Evolutionary conservation across 768 basidiomycete species (phyloP).

Genomic region (Pleurotus sapidus): DNA sequence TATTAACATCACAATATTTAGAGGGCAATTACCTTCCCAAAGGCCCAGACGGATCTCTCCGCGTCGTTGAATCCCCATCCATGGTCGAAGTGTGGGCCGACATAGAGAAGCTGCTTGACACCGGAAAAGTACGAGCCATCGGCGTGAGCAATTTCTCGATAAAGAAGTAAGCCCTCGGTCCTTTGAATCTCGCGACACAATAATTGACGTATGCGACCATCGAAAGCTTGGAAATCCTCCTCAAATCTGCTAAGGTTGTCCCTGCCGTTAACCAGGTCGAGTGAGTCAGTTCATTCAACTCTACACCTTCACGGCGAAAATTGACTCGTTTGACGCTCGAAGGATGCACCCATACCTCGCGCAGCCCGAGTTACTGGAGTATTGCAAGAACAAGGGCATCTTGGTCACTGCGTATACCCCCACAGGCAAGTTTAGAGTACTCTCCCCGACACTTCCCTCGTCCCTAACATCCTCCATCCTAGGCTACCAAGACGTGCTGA

Average conservation of each 20-base stretch:
- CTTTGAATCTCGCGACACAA: neutral
- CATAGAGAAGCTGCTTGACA: conserved; percentile 46
- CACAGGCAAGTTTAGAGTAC: conserved; percentile 30
- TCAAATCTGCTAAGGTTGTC: conserved; percentile 37
- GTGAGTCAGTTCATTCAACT: conserved; percentile 19
- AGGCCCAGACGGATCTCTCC: conserved; percentile 32
- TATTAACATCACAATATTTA: neutral
- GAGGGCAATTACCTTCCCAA: conserved; percentile 17
- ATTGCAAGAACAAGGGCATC: conserved; percentile 49
- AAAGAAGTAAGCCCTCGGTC: conserved; percentile 37
- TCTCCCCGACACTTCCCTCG: neutral
- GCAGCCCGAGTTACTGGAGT: conserved; percentile 43
- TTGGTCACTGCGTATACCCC: conserved; percentile 48
- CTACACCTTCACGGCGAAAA: neutral
- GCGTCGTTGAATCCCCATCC: conserved; percentile 24
- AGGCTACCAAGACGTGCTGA: conserved; percentile 43
- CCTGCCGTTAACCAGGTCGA: conserved; percentile 50
- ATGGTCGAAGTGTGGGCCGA: conserved; percentile 48
- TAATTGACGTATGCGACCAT: too few species aligned
- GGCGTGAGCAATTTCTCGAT: conserved; percentile 62
- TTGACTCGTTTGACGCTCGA: conserved; percentile 17
- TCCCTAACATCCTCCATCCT: neutral
- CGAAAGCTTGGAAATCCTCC: conserved; percentile 34
- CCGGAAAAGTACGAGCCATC: conserved; percentile 46
- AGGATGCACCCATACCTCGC: conserved; percentile 47